Base-by-base conservation (phyloP, 139 green algal genomes). In the Mesotaenium endlicherianum region DNA sequence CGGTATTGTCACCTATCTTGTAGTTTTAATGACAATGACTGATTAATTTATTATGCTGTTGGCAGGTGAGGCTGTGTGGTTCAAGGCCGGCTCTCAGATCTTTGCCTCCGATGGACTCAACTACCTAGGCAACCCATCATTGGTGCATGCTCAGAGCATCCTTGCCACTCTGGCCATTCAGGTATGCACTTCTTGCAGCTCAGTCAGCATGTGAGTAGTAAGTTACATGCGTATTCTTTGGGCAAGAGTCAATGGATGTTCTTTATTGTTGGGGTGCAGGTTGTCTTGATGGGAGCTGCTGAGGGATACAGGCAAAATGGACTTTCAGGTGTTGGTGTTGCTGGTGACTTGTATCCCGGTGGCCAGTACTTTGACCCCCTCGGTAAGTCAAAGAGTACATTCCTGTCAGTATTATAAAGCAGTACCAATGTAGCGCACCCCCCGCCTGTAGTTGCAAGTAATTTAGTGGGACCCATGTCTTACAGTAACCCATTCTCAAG, bases 71-170 rank as follows among this genome's bases (percentile, higher is more conserved):
- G 55, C 86, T 42, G 88, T 95, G 30, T 95, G 93, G 93, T 95
- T 95, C 90, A 97, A 97, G 92, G 93, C 92, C 45, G 93, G 93
- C 74, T 88, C 91, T 20, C 86, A 93, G 90, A 97, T 97, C 87
- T 95, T 97, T 87, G 69, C 82, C 72, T 84, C 91, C 14, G 93
- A 87, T 76, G 93, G 93, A 75, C 55, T 91, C 14, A 49, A 91
- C 87, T 91, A 91, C 87, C 86, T 91, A 67, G 95, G 95, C 92
- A 98, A 97, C 94, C 85, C 93, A 67, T 88, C 74, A 85, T 90
- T 98, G 78, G 90, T 98, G 77, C 95, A 98, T 86, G 95, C 95
- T 39, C 93, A 98, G 93, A 93, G 85, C 90, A 97, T 98, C 87
- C 81, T 98, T 34, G 95, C 93, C 78, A 97, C 91, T 71, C 88